Percentiles rank a stretch among this genome's conserved stretches.
Conservation (phyloP, 2,329 filamentous ascomycete species). For the Ceratocystis albifundus region DNA sequence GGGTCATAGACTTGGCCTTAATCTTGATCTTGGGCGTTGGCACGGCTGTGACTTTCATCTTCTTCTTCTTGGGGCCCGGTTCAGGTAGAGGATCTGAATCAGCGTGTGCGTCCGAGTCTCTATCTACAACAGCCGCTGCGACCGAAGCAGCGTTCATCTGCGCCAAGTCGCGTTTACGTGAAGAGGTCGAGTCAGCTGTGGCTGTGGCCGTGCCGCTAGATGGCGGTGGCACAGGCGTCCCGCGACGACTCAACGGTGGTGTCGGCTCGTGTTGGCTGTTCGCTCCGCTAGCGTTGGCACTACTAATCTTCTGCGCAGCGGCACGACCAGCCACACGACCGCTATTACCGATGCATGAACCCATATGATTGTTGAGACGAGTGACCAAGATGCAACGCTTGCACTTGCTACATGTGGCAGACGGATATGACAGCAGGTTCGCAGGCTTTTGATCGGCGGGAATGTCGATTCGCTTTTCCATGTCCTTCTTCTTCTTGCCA, state of each 20-base stretch:
- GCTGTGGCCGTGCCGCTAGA: not conserved
- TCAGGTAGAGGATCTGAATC: conserved; percentile 9
- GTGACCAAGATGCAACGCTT: conserved; percentile 55
- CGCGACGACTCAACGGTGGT: conserved; percentile 51
- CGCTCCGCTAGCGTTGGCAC: conserved; percentile 37
- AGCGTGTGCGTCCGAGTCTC: conserved; percentile 4
- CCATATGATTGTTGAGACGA: conserved; percentile 56
- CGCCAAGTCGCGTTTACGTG: conserved; percentile 46
- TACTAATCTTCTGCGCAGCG: conserved; percentile 52
- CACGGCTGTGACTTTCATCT: conserved; percentile 37
- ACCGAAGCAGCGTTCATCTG: conserved; percentile 38
- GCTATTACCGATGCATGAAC: conserved; percentile 54
- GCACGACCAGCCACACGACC: conserved; percentile 51
- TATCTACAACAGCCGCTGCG: conserved; percentile 40
- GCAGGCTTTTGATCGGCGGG: conserved; percentile 45
- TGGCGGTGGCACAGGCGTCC: conserved; percentile 42
- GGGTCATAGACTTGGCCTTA: conserved; percentile 37
- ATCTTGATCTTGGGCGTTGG: conserved; percentile 37
- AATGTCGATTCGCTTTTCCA: conserved; percentile 47
- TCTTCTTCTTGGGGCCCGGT: conserved; percentile 47
- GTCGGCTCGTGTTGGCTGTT: conserved; percentile 45
- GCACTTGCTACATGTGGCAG: conserved; percentile 56
- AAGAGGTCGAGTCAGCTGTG: conserved; percentile 41
- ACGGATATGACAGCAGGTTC: conserved; percentile 53
- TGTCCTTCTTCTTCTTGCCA: conserved; percentile 70